Evolutionary conservation across 1,284 basidiomycete genomes (phyloP).

Genomic region (Apiotrichum domesticum): DNA sequence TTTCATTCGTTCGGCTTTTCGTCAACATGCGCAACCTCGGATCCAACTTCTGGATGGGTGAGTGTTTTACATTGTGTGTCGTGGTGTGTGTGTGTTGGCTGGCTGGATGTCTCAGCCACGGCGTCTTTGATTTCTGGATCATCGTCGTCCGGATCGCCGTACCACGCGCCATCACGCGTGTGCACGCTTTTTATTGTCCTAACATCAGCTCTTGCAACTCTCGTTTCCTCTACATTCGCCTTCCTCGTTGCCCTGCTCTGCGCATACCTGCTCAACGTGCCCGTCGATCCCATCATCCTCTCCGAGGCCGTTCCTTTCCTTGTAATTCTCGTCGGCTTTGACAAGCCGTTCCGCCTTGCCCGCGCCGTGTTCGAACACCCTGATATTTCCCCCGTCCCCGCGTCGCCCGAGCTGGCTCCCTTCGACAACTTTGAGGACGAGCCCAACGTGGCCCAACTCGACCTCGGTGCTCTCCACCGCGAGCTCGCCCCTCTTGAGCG

Average conservation of each 20-base stretch:
- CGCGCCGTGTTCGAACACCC: slow-evolving; percentile 84
- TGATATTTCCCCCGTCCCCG: slow-evolving; percentile 53
- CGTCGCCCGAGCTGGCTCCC: slow-evolving; percentile 47
- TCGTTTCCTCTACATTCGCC: slow-evolving; percentile 78
- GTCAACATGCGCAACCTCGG: slow-evolving; percentile 79
- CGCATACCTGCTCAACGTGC: slow-evolving; percentile 74
- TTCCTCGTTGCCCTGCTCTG: slow-evolving; percentile 82
- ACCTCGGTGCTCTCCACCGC: slow-evolving; percentile 42
- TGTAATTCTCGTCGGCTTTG: slow-evolving; percentile 95
- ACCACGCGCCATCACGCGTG: too few relatives aligned
- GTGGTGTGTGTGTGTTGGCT: background rate
- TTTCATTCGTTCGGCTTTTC: slow-evolving; percentile 85
- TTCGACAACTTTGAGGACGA: slow-evolving; percentile 19
- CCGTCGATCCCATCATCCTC: slow-evolving; percentile 80
- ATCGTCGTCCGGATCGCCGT: too few relatives aligned
- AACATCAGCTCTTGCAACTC: slow-evolving; percentile 61
- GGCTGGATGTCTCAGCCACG: too few relatives aligned
- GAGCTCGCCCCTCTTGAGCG: slow-evolving; percentile 44
- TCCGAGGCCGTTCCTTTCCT: slow-evolving; percentile 96
- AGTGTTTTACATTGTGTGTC: slow-evolving; percentile 20
- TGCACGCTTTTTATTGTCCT: too few relatives aligned
- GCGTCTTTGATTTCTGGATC: too few relatives aligned
- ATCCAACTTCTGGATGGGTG: slow-evolving; percentile 76
- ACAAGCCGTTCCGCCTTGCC: slow-evolving; percentile 90
- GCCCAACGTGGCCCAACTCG: slow-evolving; percentile 28